Conservation (phyloP, 2,329 filamentous ascomycete genomes). For the Arthrobotrys pseudoclavata region DNA sequence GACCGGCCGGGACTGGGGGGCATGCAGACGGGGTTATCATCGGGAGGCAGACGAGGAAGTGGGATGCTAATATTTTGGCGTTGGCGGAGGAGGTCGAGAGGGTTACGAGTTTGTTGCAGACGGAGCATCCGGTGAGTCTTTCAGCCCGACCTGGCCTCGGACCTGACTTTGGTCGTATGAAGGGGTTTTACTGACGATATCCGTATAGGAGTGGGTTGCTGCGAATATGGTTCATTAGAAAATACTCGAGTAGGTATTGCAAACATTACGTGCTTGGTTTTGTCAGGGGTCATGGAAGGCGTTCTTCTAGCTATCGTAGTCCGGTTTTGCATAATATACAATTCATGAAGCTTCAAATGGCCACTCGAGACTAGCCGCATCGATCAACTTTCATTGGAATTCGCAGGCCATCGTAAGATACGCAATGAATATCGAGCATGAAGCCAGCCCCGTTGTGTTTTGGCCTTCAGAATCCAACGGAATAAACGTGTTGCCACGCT, state of each 20-base stretch:
- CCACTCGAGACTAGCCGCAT: too few relatives aligned
- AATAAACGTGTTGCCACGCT: background rate
- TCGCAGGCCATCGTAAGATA: too few relatives aligned
- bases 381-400: background rate
- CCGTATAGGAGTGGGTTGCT: constrained; percentile 71
- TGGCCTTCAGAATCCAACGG: background rate
- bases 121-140: constrained; percentile 78
- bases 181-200: constrained; percentile 2
- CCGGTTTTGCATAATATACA: constrained; percentile 28
- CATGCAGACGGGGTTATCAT: constrained; percentile 75
- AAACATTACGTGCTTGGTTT: constrained; percentile 5
- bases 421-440: too few relatives aligned
- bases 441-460: too few relatives aligned
- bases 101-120: constrained; percentile 83
- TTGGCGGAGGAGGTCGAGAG: constrained; percentile 91
- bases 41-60: constrained; percentile 81
- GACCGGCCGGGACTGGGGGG: constrained; percentile 77
- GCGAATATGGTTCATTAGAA: constrained; percentile 68
- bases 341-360: background rate
- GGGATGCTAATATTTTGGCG: constrained; percentile 89
- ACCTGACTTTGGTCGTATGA: too few relatives aligned
- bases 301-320: constrained; percentile 26
- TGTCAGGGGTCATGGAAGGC: constrained; percentile 31
- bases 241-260: background rate
- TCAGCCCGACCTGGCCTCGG: background rate